Evolutionary conservation across 805 yeast genomes (phyloP).

Genomic region (Brettanomyces sp.): DNA sequence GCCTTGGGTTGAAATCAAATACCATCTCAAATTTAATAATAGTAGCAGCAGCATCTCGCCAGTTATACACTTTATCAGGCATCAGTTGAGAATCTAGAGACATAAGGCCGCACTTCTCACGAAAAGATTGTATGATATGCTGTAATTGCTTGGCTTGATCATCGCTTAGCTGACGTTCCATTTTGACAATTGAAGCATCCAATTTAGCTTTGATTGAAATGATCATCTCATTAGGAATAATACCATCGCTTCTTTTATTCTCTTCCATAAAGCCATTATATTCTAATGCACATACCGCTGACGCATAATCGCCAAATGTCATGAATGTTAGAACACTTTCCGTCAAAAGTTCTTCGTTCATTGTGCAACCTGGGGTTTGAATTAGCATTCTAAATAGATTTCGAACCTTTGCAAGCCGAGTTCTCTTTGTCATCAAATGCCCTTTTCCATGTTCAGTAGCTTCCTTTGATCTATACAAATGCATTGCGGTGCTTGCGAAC

Average conservation of each 20-base stretch:
- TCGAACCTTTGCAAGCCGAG: conserved; percentile 7
- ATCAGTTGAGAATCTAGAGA: conserved; percentile 8
- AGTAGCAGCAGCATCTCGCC: conserved; percentile 14
- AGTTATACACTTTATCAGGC: conserved; percentile 1
- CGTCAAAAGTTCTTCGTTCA: conserved; percentile 10
- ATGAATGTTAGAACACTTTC: conserved; percentile 15
- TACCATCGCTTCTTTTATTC: background rate
- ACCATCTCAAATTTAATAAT: conserved; percentile 13
- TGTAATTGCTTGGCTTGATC: conserved; percentile 4
- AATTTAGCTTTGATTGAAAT: conserved; percentile 11
- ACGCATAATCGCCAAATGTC: conserved; percentile 17
- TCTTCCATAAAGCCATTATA: conserved; percentile 14
- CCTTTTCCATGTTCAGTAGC: conserved; percentile 1
- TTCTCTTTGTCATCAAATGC: background rate
- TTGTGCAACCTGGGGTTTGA: conserved; percentile 8
- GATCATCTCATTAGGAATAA: conserved; percentile 8
- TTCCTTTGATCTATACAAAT: conserved; percentile 10
- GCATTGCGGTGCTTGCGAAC: conserved; percentile 11
- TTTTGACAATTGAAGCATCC: conserved; percentile 14
- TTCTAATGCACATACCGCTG: conserved; percentile 17
- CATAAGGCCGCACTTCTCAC: conserved; percentile 13
- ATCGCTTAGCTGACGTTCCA: conserved; percentile 10
- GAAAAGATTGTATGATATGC: conserved; percentile 7
- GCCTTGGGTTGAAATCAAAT: conserved; percentile 16
- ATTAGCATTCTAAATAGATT: conserved; percentile 11